These are phyloP conservation scores for Silene vulgaris DNA, from an alignment of 179 eudicot genomes.

Conservation along the genomic window DNA sequence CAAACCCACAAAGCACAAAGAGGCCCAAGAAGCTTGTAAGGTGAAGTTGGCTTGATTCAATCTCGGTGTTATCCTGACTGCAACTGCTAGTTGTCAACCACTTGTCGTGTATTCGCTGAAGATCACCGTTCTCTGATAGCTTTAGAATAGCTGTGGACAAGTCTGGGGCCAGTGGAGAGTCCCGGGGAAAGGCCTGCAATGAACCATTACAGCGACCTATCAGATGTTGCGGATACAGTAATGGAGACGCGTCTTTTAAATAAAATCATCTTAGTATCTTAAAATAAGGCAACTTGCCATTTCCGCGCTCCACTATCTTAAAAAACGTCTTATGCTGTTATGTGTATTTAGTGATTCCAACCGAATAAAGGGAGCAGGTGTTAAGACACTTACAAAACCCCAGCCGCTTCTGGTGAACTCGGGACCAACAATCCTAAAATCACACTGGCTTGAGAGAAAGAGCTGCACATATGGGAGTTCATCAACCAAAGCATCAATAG, in stretches of 20 bases:
- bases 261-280: no score
- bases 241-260: no score
- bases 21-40: constrained; percentile 43
- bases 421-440: constrained; percentile 38
- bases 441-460: constrained; percentile 44
- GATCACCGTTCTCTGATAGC: constrained; percentile 47
- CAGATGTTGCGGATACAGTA: no score
- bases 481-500: constrained; percentile 43
- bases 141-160: constrained; percentile 46
- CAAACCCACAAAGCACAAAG: constrained; percentile 38
- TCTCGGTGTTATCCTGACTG: constrained; percentile 37
- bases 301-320: no score
- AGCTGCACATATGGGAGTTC: constrained; percentile 43
- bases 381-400: constrained; percentile 44
- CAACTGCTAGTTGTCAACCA: constrained; percentile 42
- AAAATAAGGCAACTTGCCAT: no score
- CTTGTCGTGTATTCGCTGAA: constrained; percentile 50
- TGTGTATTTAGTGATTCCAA: not conserved
- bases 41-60: constrained; percentile 48
- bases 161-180: constrained; percentile 43
- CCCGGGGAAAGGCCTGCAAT: constrained; percentile 46
- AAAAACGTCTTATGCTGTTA: no score
- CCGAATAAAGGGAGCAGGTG: not conserved
- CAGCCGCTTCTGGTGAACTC: constrained; percentile 56
- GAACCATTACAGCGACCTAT: not conserved